Percentiles rank a stretch among this genome's conserved stretches.
These are phyloP conservation scores for Tulasnella sp. DNA, from an alignment of 768 basidiomycete genomes.

Conservation along the genomic window DNA sequence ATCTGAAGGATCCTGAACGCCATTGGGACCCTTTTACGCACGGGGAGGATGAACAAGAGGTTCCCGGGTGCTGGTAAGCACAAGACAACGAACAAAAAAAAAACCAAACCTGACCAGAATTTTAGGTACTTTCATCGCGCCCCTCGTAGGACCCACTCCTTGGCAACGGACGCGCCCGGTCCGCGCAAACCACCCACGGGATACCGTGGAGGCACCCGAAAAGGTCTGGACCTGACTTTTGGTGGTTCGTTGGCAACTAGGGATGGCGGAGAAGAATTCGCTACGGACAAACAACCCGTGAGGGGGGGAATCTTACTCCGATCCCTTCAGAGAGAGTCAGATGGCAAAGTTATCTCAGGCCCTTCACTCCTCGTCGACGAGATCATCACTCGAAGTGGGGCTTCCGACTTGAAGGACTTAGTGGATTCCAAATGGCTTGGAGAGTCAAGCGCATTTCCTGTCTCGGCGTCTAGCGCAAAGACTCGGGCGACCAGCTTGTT, in stretches of 20 bases:
- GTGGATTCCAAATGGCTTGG: conserved; percentile 48
- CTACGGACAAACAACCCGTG: conserved; percentile 21
- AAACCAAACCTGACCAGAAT: too few species aligned
- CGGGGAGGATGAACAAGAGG: conserved; percentile 52
- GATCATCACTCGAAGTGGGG: conserved; percentile 43
- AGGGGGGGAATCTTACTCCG: conserved; percentile 62
- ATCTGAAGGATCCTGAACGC: conserved; percentile 43
- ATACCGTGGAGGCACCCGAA: conserved; percentile 63
- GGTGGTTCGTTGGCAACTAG: conserved; percentile 29
- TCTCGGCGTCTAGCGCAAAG: conserved; percentile 17
- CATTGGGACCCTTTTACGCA: conserved; percentile 76
- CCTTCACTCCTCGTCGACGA: conserved; percentile 73
- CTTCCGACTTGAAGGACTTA: conserved; percentile 41
- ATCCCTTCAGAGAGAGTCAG: conserved; percentile 41
- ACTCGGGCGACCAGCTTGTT: background rate
- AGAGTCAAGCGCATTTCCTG: conserved; percentile 39
- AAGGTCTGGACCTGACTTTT: conserved; percentile 67
- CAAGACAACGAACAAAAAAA: too few species aligned
- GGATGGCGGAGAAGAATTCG: too few species aligned
- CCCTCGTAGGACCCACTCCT: conserved; percentile 32
- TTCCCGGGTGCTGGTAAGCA: conserved; percentile 49
- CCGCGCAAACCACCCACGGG: conserved; percentile 35
- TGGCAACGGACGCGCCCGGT: background rate
- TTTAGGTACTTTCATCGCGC: conserved; percentile 81
- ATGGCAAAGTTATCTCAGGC: conserved; percentile 51